A percentile compares a stretch with the other conserved stretches of the same genome.
Evolutionary conservation across 2,329 filamentous ascomycete genomes (phyloP).

Genomic region (Periconia sp.): DNA sequence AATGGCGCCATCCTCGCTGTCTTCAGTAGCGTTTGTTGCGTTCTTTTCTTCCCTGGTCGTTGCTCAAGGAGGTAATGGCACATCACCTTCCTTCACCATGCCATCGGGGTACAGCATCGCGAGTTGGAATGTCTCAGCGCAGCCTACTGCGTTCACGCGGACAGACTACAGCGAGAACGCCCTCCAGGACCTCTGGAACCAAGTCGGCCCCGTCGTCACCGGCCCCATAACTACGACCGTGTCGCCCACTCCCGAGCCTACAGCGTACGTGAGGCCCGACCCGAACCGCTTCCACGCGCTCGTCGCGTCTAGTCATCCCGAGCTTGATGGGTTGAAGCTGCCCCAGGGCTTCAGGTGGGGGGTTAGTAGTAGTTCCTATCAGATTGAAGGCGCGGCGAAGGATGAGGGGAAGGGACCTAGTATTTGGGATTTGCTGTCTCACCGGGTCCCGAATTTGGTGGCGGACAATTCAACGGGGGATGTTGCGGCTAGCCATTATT

Average conservation of each 20-base stretch:
- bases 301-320: constrained; percentile 38
- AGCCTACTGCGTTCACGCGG: constrained; percentile 47
- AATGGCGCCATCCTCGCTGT: constrained; percentile 1
- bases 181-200: constrained; percentile 50
- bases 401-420: constrained; percentile 47
- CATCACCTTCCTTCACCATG: constrained; percentile 28
- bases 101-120: constrained; percentile 40
- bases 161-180: constrained; percentile 52
- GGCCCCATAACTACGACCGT: constrained; percentile 48
- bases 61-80: constrained; percentile 20
- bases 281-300: constrained; percentile 45
- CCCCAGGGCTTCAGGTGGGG: constrained; percentile 49
- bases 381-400: constrained; percentile 48
- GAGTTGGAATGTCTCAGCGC: constrained; percentile 47
- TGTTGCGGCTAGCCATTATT: constrained; percentile 46
- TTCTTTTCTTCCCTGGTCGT: constrained; percentile 8
- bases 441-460: constrained; percentile 45
- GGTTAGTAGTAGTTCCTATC: constrained; percentile 44
- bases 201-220: constrained; percentile 46
- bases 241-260: constrained; percentile 47
- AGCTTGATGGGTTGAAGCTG: constrained; percentile 41
- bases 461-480: constrained; percentile 46
- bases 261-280: constrained; percentile 42
- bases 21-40: constrained; percentile 19
- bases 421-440: constrained; percentile 49